Percentiles rank a stretch among this genome's conserved stretches.
Evolutionary conservation across 2,329 filamentous ascomycete species (phyloP).

Genomic region (Escovopsis sp.): DNA sequence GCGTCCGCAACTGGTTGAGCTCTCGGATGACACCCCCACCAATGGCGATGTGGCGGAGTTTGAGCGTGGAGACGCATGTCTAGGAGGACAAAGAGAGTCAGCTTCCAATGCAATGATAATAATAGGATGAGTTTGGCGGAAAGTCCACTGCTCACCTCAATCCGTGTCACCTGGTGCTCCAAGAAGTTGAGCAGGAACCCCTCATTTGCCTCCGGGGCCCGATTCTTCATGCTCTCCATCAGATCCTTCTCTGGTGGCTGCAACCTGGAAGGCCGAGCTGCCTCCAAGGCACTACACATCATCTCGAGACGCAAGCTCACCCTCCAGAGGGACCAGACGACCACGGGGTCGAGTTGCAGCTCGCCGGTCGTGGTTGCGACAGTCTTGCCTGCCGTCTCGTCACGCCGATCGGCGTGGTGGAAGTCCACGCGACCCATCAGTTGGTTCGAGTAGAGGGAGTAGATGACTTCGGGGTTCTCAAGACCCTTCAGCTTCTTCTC

Average conservation of each 20-base stretch:
- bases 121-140: background rate
- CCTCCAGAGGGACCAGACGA: slow-evolving; percentile 82
- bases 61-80: slow-evolving; percentile 69
- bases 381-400: slow-evolving; percentile 36
- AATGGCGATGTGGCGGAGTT: slow-evolving; percentile 62
- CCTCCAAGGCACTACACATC: slow-evolving; percentile 80
- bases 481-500: slow-evolving; percentile 92
- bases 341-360: slow-evolving; percentile 63
- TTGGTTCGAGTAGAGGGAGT: slow-evolving; percentile 85
- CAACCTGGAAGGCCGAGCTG: slow-evolving; percentile 44
- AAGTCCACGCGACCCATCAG: slow-evolving; percentile 67
- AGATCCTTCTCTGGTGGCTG: slow-evolving; percentile 73
- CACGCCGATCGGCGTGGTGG: slow-evolving; percentile 37
- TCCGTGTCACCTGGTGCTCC: slow-evolving; percentile 87
- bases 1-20: slow-evolving; percentile 59
- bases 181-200: slow-evolving; percentile 77
- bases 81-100: slow-evolving; percentile 28
- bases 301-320: slow-evolving; percentile 82
- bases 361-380: slow-evolving; percentile 50
- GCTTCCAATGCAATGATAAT: background rate
- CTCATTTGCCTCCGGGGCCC: slow-evolving; percentile 78
- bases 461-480: slow-evolving; percentile 92
- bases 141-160: slow-evolving; percentile 63
- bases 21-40: slow-evolving; percentile 48
- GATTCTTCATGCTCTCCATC: slow-evolving; percentile 49